Percentiles rank a stretch among this genome's conserved stretches.
phyloP scores from a whole-genome alignment of 768 basidiomycete genomes.

The Coprinopsis strossmayeri region DNA sequence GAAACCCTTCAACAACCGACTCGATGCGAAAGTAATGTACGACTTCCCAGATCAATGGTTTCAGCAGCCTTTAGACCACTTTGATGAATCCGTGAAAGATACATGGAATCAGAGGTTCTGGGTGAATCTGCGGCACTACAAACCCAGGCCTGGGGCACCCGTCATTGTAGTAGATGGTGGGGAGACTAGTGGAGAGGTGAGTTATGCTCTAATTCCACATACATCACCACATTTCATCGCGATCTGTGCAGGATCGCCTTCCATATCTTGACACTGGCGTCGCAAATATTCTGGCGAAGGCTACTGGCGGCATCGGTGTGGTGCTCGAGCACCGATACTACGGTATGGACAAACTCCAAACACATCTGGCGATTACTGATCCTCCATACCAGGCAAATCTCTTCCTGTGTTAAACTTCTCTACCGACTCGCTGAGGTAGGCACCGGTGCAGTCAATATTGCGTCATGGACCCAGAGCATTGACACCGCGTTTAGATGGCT shows the following conservation, averaged over 20 bases:
- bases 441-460: too few species aligned
- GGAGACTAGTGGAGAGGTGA: conserved; percentile 79
- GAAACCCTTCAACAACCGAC: neutral
- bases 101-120: conserved; percentile 90
- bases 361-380: too few species aligned
- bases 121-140: conserved; percentile 81
- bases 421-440: conserved; percentile 15
- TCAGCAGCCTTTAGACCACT: conserved; percentile 83
- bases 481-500: conserved; percentile 53
- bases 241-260: conserved; percentile 41
- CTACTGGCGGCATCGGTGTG: conserved; percentile 83
- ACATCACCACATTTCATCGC: neutral
- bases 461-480: too few species aligned
- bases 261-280: conserved; percentile 76
- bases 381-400: conserved; percentile 10
- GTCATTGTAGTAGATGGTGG: conserved; percentile 91
- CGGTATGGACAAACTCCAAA: conserved; percentile 31
- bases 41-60: conserved; percentile 66
- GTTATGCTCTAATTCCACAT: conserved; percentile 13
- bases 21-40: conserved; percentile 7
- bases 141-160: conserved; percentile 62
- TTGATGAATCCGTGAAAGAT: conserved; percentile 41
- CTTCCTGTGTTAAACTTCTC: conserved; percentile 15
- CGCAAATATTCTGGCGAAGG: conserved; percentile 75
- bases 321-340: conserved; percentile 94